Percentiles rank a stretch among this genome's conserved stretches.
Conservation (phyloP, 2,329 filamentous ascomycete genomes). For the Beauveria sp. region DNA sequence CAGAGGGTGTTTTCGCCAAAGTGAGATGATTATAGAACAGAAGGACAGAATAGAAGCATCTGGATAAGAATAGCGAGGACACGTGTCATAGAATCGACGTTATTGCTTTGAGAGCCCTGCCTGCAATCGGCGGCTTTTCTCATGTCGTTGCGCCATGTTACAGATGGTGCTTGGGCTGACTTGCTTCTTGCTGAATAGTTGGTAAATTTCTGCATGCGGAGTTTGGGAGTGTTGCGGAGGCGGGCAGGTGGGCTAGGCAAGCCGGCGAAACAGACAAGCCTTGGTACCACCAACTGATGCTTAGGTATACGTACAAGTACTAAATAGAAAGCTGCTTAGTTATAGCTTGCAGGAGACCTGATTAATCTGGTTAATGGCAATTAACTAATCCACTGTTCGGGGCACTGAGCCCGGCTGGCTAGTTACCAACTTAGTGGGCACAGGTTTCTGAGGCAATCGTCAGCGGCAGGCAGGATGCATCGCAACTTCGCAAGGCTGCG, state of each 20-base stretch:
- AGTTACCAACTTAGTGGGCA: neutral
- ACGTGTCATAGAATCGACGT: neutral
- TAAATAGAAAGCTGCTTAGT: too few species aligned
- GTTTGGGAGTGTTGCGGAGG: neutral
- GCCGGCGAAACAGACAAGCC: too few species aligned
- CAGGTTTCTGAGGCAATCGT: neutral
- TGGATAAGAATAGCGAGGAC: neutral
- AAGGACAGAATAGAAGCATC: neutral
- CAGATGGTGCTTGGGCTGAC: neutral
- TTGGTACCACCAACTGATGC: too few species aligned
- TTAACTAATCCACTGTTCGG: too few species aligned
- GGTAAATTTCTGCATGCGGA: neutral
- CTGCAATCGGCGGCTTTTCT: neutral
- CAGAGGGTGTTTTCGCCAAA: neutral
- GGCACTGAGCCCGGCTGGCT: too few species aligned
- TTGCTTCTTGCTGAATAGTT: neutral
- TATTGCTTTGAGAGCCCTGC: neutral
- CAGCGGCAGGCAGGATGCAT: neutral
- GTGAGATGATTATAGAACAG: neutral
- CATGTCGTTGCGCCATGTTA: neutral
- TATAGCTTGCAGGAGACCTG: too few species aligned
- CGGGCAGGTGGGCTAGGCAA: neutral
- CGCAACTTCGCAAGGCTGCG: neutral
- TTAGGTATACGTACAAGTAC: too few species aligned
- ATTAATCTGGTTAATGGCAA: too few species aligned